These are phyloP conservation scores for Smithsoniella earleae DNA, from an alignment of 163 green algal species.

Conservation along the genomic window DNA sequence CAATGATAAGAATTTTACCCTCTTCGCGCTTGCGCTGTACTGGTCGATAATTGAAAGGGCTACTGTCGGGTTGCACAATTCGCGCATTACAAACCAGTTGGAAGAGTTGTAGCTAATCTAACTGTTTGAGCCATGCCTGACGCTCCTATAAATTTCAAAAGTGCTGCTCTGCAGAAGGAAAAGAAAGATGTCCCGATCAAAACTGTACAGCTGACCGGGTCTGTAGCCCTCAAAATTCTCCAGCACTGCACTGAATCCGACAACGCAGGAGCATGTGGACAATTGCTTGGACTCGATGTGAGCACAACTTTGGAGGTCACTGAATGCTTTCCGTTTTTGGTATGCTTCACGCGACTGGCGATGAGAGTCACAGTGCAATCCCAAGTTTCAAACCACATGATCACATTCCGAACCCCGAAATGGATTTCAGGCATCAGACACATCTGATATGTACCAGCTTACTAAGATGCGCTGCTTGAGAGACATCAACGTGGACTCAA, in stretches of 20 bases:
- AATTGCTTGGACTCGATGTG: slow-evolving; percentile 95
- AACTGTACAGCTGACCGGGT: slow-evolving; percentile 73
- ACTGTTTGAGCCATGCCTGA: slow-evolving; percentile 26
- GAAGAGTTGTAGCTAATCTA: too few relatives aligned
- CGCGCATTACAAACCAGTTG: too few relatives aligned
- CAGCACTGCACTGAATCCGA: slow-evolving; percentile 85
- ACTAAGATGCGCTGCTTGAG: slow-evolving; percentile 98
- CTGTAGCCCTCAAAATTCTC: slow-evolving; percentile 88
- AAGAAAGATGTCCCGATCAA: slow-evolving; percentile 44
- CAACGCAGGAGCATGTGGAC: slow-evolving; percentile 75
- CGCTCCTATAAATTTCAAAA: slow-evolving; percentile 12
- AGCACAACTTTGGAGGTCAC: slow-evolving; percentile 92
- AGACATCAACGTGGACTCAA: slow-evolving; percentile 98
- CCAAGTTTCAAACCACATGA: too few relatives aligned
- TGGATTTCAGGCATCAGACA: slow-evolving; percentile 30
- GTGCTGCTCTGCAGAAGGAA: not conserved
- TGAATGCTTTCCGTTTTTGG: slow-evolving; percentile 95
- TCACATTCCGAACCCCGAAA: too few relatives aligned
- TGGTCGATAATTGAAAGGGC: too few relatives aligned
- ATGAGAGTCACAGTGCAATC: too few relatives aligned
- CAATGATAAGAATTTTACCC: too few relatives aligned
- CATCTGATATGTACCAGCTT: slow-evolving; percentile 78
- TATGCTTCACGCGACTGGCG: too few relatives aligned
- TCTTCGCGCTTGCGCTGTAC: too few relatives aligned
- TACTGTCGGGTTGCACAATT: too few relatives aligned